A percentile compares a stretch with the other conserved stretches of the same genome.
Conservation (phyloP, 2,329 filamentous ascomycete species). For the Zasmidium citrigriseum region DNA sequence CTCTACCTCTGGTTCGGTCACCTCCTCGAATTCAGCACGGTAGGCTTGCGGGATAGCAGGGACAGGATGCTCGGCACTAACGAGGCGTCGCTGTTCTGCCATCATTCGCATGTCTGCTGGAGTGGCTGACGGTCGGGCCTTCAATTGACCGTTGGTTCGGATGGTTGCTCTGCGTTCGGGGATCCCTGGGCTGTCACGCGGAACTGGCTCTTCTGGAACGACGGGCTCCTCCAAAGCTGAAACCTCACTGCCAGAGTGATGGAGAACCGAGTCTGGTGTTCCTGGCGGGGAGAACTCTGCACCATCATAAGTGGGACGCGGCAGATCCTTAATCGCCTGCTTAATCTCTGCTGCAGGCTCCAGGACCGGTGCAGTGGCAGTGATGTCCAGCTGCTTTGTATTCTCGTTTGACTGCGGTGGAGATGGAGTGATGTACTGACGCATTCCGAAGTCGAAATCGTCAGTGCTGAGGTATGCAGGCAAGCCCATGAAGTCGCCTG, state of each 20-base stretch:
- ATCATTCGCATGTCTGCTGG: constrained; percentile 81
- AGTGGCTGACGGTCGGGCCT: constrained; percentile 84
- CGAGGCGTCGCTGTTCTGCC: constrained; percentile 81
- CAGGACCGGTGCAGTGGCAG: constrained; percentile 22
- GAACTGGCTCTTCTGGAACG: constrained; percentile 9
- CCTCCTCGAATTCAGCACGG: constrained; percentile 21
- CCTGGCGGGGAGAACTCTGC: constrained; percentile 40
- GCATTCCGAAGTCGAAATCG: constrained; percentile 57
- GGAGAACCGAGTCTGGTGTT: constrained; percentile 90
- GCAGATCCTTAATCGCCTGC: constrained; percentile 23
- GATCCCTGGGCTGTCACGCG: constrained; percentile 45
- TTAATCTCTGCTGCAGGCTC: constrained; percentile 25
- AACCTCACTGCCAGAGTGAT: constrained; percentile 60
- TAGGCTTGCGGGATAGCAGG: constrained; percentile 35
- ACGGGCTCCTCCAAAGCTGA: constrained; percentile 20
- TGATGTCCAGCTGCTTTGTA: constrained; percentile 24
- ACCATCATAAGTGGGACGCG: constrained; percentile 22
- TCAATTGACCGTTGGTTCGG: constrained; percentile 80
- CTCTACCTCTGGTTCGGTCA: constrained; percentile 16
- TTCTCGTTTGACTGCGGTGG: constrained; percentile 36
- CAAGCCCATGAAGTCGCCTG: constrained; percentile 32
- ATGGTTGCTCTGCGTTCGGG: constrained; percentile 86
- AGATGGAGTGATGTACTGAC: constrained; percentile 54
- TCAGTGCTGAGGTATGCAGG: constrained; percentile 45
- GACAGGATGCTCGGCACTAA: constrained; percentile 66